Evolutionary conservation across 331 rosid species (phyloP), one percentile per base, ranked within the genome.

Genomic region (Acacia concinna): DNA sequence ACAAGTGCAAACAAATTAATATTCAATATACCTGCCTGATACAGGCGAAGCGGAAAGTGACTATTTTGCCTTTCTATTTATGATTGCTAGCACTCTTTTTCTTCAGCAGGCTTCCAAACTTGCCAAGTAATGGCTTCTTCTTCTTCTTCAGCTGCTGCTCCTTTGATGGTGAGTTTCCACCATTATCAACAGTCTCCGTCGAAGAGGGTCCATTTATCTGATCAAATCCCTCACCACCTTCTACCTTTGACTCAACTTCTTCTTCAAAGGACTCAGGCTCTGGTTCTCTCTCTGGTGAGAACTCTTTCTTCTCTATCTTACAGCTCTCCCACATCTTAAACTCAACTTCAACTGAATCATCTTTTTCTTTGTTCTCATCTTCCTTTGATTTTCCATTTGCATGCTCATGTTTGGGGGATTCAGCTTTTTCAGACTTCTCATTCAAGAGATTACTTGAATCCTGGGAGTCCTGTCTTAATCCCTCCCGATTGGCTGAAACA

Each of bases 81-180:
- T 81, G 93, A 83, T 78, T 91, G 91, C 89, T 88, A 56, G 84
- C 44, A 85, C 91, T 35, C 87, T 89, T 95, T 87, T 95, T 95
- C 97, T 95, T 95, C 49, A 95, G 90, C 65, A 95, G 89, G 86
- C 93, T 90, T 78, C 99, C 99, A 25, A 96, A 91, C 83, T 96
- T 96, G 31, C 86, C 88, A 57, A 95, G 94, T 73, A 93, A 89
- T 40, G 99, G 90, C 86, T 90, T 96, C 94, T 96, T 88, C 74
- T 68, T 68, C 84, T 88, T 96, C 90, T 93, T 91, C 84, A 73
- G 83, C 73, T 85, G 98, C 66, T 84, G 92, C 77, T 84, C 87
- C 86, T 90, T 96, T 68, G 89, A 74, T 27, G 97, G 97, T 4
- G 97, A 88, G 84, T 34, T 82, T 71, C 82, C 86, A n/a, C 87